Evolutionary conservation across 2,329 filamentous ascomycete species (phyloP), one percentile per base, ranked within the genome.

Genomic region (Venturia aucupariae): DNA sequence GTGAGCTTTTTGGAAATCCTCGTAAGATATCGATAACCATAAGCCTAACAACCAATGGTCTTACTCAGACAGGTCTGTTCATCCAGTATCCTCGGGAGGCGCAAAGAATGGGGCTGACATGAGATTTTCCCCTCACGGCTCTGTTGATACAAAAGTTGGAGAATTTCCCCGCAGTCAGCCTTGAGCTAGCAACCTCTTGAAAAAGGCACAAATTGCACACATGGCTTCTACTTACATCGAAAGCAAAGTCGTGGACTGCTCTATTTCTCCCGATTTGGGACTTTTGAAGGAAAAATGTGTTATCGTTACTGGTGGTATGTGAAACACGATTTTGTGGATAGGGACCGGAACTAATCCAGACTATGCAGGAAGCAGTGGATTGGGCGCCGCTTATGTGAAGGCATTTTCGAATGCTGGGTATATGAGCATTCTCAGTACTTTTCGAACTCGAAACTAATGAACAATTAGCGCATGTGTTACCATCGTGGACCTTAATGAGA

Each of bases 401-500:
- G 60, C 60, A 15, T 65, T 65, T 51, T 38, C 63, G 15, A 30
- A 17, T 6, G 64, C 64, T 39, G 64, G 64, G 59, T 64, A 22
- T 13, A 32, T n/a, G 30, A 19, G 1, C 24, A 2, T 7, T 27
- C n/a, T 24, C 15, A 1, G 24, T 11, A 8, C 6, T 39, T 22
- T 41, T 42, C 17, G 15, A 19, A n/a, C 10, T 30, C 32, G 13
- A 22, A 17, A 19, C 51, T 64, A 15, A 64, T 27, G 22, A 13
- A 1, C 1, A 0, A 3, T 30, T n/a, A 65, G 64, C n/a, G 64
- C 64, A 1, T 57, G 35, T 39, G 48, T 65, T 3, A 65, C 64
- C n/a, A 65, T 65, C 17, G 60, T 39, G 8, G 64, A 65, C 30
- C n/a, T 65, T 11, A 63, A 65, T 32, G 39, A 44, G 17, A 63